phyloP scores from a whole-genome alignment of 345 rosid species.

The Sonneratia alba region DNA sequence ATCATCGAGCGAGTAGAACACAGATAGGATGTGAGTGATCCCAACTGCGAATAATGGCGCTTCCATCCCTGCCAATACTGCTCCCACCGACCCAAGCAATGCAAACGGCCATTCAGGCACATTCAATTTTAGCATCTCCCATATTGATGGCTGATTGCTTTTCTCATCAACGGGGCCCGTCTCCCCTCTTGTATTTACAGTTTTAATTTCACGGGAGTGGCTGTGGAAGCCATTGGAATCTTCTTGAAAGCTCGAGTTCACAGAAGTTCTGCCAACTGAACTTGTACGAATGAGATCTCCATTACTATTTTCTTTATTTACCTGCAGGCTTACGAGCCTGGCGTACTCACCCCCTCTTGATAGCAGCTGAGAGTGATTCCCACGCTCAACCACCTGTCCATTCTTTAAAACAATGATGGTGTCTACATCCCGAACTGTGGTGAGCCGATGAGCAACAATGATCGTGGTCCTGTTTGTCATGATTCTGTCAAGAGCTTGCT shows the following conservation, averaged over 20 bases:
- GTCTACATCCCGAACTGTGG: slow-evolving; percentile 63
- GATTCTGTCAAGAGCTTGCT: slow-evolving; percentile 56
- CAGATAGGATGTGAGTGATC: slow-evolving; percentile 50
- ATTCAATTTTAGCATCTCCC: slow-evolving; percentile 56
- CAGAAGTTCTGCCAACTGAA: slow-evolving; percentile 20
- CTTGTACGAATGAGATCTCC: slow-evolving; percentile 22
- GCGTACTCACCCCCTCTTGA: slow-evolving; percentile 65
- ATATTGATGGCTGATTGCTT: slow-evolving; percentile 24
- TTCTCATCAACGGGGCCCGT: not conserved
- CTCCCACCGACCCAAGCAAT: slow-evolving; percentile 69
- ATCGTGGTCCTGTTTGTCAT: slow-evolving; percentile 60
- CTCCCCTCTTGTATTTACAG: not conserved
- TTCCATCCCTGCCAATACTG: slow-evolving; percentile 64
- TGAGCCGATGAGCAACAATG: slow-evolving; percentile 60
- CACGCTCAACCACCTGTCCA: slow-evolving; percentile 61
- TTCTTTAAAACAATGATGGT: slow-evolving; percentile 57
- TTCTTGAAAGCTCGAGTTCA: slow-evolving; percentile 35
- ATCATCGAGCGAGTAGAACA: slow-evolving; percentile 43
- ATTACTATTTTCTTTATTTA: slow-evolving; percentile 1
- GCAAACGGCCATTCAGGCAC: slow-evolving; percentile 83
- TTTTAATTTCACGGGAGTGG: not conserved
- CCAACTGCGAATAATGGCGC: slow-evolving; percentile 68
- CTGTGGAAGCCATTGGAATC: slow-evolving; percentile 14
- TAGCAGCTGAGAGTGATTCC: slow-evolving; percentile 54
- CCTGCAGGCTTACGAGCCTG: slow-evolving; percentile 43